Base-by-base conservation (phyloP, 805 yeast species). In the Naumovozyma dairenensis region DNA sequence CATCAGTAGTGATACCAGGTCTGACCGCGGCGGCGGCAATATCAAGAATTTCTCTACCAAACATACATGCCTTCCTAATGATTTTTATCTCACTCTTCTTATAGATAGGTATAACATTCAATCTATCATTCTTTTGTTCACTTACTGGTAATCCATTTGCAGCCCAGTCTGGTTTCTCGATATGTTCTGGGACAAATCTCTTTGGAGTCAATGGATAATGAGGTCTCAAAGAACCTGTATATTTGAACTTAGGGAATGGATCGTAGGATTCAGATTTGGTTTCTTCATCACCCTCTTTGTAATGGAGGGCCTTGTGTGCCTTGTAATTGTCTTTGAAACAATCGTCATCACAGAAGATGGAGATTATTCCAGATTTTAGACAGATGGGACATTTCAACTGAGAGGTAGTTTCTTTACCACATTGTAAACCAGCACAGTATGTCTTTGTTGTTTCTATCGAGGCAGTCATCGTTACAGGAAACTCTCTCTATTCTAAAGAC, bases 1-100 rank as follows among this genome's bases (percentile, higher is more conserved):
- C 89, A 55, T 92, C 97, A 18, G 98, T 87, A 33, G 96, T 89
- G 38, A 85, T 63, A 29, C 98, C 98, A 0, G 94, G 94, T 42
- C 66, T 72, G 26, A 85, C 67, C 18, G 81, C 79, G 3, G 83
- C 79, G 5, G 89, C 98, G 6, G 92, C 94, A 8, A 70, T 65
- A 59, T 92, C 98, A 40, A 87, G 62, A n/a, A 92, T 75, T 55
- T 87, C 96, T 55, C 98, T 72, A 13, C 87, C 92, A 12, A 78
- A 60, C 35, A 66, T 66, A 39, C 81, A 77, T n/a, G 80, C 92
- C 42, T 72, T 71, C 46, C 89, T 75, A 60, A 87, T 75, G 45
- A 71, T 77, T 41, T 68, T 78, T 47, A 85, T 72, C 40, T 82
- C 86, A 21, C 77, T 80, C n/a, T 69, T 75, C 19, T 65, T 62